Evolutionary conservation across 2,329 filamentous ascomycete genomes (phyloP), one percentile per base, ranked within the genome.

Genomic region (Laburnicola sp.): DNA sequence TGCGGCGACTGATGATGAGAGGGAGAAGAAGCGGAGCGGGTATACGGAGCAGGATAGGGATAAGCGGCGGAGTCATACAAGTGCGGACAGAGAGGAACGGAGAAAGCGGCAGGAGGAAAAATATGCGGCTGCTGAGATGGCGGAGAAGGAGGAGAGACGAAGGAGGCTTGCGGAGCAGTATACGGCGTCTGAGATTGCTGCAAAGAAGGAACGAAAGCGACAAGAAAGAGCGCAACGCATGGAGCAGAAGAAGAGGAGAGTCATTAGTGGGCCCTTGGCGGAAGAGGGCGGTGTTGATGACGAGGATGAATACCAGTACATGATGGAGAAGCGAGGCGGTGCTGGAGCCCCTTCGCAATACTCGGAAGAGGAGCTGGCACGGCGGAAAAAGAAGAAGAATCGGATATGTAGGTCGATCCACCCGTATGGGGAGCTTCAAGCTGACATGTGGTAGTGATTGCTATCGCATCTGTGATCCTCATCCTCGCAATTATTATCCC

Each of bases 361-460:
- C 22, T 67, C 72, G 21, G 74, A 75, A 44, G 74, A 76, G 45
- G 70, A 75, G 27, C 64, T 70, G 34, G 65, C 64, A 28, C 60
- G 52, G 60, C 58, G 71, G 68, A 70, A 71, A 66, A 71, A 77
- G 71, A 62, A 69, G 71, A 62, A 69, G 61, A 72, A 87, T 72
- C 83, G 82, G 62, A 80, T 85, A 57, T 82, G 84, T 86, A 66
- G 67, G 82, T 66, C 36, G 6, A 43, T 28, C 9, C 16, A n/a
- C 26, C 22, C 28, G 22, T 27, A 2, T 28, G 11, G 22, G 32
- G 26, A 30, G 21, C n/a, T 23, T 8, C 30, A 26, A 47, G 28
- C 43, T 50, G 25, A 50, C 47, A 30, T 21, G 5, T 67, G 48
- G 60, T 62, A 55, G 73, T 78, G 11, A 73, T 74, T 30, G 69